Evolutionary conservation across 306 rosid species (phyloP).

Genomic region (Chamaecrista fasciculata): DNA sequence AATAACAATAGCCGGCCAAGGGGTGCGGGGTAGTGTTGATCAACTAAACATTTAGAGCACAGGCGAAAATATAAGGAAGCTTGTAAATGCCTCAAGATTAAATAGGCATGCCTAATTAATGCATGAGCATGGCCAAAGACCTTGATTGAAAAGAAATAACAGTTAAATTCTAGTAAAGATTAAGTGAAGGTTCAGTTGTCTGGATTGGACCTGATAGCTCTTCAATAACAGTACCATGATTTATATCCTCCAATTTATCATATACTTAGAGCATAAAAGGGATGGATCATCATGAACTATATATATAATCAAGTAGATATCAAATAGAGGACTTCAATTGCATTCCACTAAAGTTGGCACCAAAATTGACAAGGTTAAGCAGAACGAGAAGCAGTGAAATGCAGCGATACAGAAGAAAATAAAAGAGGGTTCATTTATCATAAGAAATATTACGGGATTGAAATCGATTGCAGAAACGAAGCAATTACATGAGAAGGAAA

Average conservation of each 20-base stretch:
- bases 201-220: not conserved
- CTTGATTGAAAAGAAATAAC: not conserved
- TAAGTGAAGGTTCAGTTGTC: not conserved
- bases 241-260: constrained; percentile 1
- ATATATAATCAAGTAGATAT: not conserved
- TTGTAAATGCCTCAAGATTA: not conserved
- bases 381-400: not conserved
- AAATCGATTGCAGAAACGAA: not conserved
- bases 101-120: not conserved
- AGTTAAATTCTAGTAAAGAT: not conserved
- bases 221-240: not conserved
- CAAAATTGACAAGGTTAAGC: not conserved
- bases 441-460: not conserved
- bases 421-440: not conserved
- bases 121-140: not conserved
- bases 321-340: not conserved
- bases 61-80: not conserved
- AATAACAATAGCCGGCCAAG: not conserved
- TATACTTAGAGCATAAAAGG: not conserved
- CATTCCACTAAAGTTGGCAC: not conserved
- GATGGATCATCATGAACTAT: not conserved
- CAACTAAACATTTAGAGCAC: not conserved
- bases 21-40: not conserved
- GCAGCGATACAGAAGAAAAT: not conserved
- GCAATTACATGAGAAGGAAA: not conserved